Conservation (phyloP, 2,329 filamentous ascomycete species). For the Penicillium olsonii region DNA sequence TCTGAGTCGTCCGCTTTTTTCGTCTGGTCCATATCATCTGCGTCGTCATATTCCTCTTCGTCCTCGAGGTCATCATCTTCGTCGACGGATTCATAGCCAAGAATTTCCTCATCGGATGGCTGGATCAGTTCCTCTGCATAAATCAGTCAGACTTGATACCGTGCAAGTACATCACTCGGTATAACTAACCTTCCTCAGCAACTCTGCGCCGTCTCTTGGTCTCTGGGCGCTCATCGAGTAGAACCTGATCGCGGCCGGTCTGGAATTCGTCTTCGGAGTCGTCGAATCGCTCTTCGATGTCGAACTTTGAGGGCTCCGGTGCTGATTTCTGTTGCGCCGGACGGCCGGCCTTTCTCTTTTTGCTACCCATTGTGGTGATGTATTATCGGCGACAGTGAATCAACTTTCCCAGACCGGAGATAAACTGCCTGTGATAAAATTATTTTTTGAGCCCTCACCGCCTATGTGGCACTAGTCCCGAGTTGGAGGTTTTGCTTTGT, state of each 20-base stretch:
- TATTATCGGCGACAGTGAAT: conserved; percentile 5
- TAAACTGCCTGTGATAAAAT: conserved; percentile 31
- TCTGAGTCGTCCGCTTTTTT: conserved; percentile 29
- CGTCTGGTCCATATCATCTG: conserved; percentile 29
- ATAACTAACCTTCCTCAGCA: conserved; percentile 62
- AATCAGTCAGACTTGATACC: conserved; percentile 17
- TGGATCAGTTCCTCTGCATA: conserved; percentile 57
- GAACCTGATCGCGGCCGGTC: conserved; percentile 78
- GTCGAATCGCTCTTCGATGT: conserved; percentile 71
- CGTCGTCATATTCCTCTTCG: conserved; percentile 45
- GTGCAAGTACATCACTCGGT: neutral
- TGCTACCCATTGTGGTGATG: conserved; percentile 49
- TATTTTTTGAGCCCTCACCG: conserved; percentile 39
- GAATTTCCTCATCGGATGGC: conserved; percentile 64
- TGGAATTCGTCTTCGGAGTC: conserved; percentile 95
- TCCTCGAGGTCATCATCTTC: conserved; percentile 35
- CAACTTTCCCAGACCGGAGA: conserved; percentile 5
- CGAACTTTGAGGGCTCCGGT: conserved; percentile 36
- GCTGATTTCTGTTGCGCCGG: conserved; percentile 37
- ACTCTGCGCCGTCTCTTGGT: conserved; percentile 74
- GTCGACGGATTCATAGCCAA: conserved; percentile 48
- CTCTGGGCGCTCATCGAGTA: conserved; percentile 77
- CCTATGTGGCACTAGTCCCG: conserved; percentile 22
- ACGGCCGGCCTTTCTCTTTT: conserved; percentile 68
- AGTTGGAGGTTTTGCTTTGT: conserved; percentile 22